Evolutionary conservation across 768 basidiomycete genomes (phyloP), one percentile per base, ranked within the genome.

Genomic region (Scleroderma bovista): DNA sequence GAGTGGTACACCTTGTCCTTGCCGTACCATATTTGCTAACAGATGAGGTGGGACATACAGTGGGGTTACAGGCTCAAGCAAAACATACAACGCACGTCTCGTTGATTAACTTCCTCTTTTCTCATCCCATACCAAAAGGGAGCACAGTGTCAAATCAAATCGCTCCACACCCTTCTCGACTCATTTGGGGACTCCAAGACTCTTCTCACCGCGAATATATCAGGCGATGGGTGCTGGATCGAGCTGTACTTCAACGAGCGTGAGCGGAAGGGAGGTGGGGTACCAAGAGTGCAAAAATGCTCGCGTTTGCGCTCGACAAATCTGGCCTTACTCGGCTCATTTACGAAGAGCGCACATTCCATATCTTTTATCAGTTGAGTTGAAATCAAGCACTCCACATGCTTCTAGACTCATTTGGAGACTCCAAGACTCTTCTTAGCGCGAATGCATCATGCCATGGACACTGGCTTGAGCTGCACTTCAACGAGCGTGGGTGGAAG

Each of bases 361-460:
- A n/a, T n/a, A n/a, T n/a, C n/a, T n/a, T n/a, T n/a, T n/a, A n/a
- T n/a, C n/a, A n/a, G n/a, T n/a, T n/a, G n/a, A n/a, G n/a, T n/a
- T n/a, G n/a, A n/a, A n/a, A n/a, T n/a, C n/a, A n/a, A n/a, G n/a
- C n/a, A n/a, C n/a, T n/a, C n/a, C n/a, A n/a, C n/a, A n/a, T n/a
- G n/a, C n/a, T n/a, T n/a, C n/a, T n/a, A n/a, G n/a, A n/a, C n/a
- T n/a, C n/a, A n/a, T n/a, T n/a, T n/a, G n/a, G n/a, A n/a, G n/a
- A n/a, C n/a, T 83, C 91, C 43, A 97, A 96, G 67, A 90, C 93
- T n/a, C n/a, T n/a, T n/a, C 72, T 85, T 67, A 93, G 86, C 57
- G 81, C 92, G 23, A 91, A 91, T 48, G 93, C 91, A 23, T 93
- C 92, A 2, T 84, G 92, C 8, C 84, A 92, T 58, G 75, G 78